A percentile compares a stretch with the other conserved stretches of the same genome.
phyloP scores from a whole-genome alignment of 2,329 filamentous ascomycete species.

The Ciborinia camelliae region DNA sequence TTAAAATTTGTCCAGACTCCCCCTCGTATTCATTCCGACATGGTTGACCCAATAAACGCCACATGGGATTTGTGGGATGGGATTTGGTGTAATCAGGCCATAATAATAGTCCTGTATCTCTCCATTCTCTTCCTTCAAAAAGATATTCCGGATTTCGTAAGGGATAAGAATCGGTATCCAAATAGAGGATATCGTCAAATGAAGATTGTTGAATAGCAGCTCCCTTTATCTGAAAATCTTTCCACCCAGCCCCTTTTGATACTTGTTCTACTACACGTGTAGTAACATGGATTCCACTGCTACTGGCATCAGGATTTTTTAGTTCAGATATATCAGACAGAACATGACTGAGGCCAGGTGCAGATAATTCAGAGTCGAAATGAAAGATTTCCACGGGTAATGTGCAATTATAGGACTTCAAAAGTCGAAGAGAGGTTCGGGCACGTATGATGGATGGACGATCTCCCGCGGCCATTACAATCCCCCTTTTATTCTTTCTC shows the following conservation, averaged over 20 bases:
- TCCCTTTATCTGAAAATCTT: constrained; percentile 27
- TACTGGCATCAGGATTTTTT: not conserved
- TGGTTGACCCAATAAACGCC: constrained; percentile 23
- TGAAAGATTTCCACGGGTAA: constrained; percentile 29
- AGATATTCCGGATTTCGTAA: constrained; percentile 25
- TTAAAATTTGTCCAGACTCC: constrained; percentile 26
- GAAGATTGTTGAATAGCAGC: constrained; percentile 28
- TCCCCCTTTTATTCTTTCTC: constrained; percentile 22
- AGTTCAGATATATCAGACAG: not conserved
- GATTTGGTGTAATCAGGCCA: constrained; percentile 29
- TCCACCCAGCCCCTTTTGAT: constrained; percentile 26
- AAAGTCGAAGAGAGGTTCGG: constrained; percentile 24
- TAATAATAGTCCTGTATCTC: constrained; percentile 25
- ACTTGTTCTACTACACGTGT: constrained; percentile 21
- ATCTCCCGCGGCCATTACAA: constrained; percentile 29
- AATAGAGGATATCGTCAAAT: constrained; percentile 26
- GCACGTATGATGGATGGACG: constrained; percentile 20
- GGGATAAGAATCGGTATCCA: constrained; percentile 26
- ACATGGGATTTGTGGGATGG: constrained; percentile 26
- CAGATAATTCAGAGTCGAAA: constrained; percentile 23
- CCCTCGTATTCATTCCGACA: constrained; percentile 27
- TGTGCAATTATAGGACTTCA: constrained; percentile 28
- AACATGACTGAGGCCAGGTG: not conserved
- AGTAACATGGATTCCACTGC: constrained; percentile 18
- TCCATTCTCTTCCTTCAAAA: constrained; percentile 24